Evolutionary conservation across 805 yeast species (phyloP).

Genomic region (Sugiyamaella qingdaonensis): DNA sequence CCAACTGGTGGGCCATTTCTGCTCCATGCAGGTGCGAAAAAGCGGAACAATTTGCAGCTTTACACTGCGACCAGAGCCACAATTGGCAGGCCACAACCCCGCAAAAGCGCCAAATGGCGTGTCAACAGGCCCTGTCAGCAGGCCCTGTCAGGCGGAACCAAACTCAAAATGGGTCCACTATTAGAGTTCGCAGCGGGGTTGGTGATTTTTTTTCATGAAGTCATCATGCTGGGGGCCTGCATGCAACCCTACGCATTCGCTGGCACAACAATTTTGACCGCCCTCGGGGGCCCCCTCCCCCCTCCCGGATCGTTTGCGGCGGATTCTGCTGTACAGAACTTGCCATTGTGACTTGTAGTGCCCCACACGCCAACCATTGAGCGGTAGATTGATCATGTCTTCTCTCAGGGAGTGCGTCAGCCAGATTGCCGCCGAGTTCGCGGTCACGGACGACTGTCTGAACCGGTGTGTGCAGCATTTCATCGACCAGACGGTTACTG

Average conservation of each 20-base stretch:
- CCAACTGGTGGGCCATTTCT: too few relatives aligned
- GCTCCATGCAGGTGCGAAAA: too few relatives aligned
- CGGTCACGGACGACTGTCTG: constrained; percentile 21
- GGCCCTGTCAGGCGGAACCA: too few relatives aligned
- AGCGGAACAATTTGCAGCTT: too few relatives aligned
- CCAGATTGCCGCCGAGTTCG: constrained; percentile 21
- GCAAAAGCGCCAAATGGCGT: too few relatives aligned
- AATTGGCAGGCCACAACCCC: too few relatives aligned
- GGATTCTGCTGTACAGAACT: not conserved
- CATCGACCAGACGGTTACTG: constrained; percentile 27
- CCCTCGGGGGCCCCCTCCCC: not conserved
- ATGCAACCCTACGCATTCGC: not conserved
- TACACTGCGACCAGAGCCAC: too few relatives aligned
- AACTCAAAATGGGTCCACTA: too few relatives aligned
- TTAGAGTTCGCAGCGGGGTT: too few relatives aligned
- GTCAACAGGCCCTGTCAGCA: too few relatives aligned
- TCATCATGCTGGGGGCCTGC: not conserved
- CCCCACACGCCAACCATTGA: not conserved
- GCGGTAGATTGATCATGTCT: not conserved
- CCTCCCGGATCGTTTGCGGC: not conserved
- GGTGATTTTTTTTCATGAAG: not conserved
- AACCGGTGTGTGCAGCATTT: constrained; percentile 24
- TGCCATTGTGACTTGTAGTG: not conserved
- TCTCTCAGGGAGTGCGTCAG: constrained; percentile 10
- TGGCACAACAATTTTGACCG: not conserved